Evolutionary conservation across 257 asterid genomes (phyloP), one percentile per base, ranked within the genome.

Genomic region (Misopates orontium): DNA sequence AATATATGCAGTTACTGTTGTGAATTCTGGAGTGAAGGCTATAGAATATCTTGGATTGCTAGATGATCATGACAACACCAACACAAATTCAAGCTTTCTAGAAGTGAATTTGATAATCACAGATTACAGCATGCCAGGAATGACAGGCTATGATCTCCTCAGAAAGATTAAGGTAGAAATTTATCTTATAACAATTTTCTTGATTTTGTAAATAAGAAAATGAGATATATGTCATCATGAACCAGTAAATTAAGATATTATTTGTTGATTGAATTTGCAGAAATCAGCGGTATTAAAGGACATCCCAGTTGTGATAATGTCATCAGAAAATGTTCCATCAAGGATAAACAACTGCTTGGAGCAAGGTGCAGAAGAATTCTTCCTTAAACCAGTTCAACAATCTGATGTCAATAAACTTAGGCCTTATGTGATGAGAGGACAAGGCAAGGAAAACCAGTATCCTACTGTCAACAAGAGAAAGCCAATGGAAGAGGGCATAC

Each of bases 251-350:
- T 28, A 28, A 28, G 36, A 28, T 36, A 36, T 1, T 36, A 36
- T 48, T 9, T 2, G 0, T 42, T 16, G 0, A n/a, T 19, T 54
- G n/a, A 51, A 18, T 24, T 73, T 70, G 49, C 80, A 79, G 86
- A 75, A 72, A 66, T 86, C 88, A 5, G 66, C 71, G 3, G 32
- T 31, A 0, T 75, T 84, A 3, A 87, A 67, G 64, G 86, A 87
- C 61, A 79, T 85, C 42, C 90, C 95, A 19, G 95, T 87, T 4
- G 92, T 87, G 59, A 80, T 87, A 41, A 83, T 87, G 90, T 87
- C 92, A 2, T 85, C 92, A 4, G 92, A 87, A 41, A 82, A 87
- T 67, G 79, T 79, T 1, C 87, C 87, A 17, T 78, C 95, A 20
- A 83, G 88, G 57, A 87, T 85, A 32, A 78, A 75, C 66, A 81